Base-by-base conservation (phyloP, 2,329 filamentous ascomycete genomes). In the Malbranchea zuffiana region DNA sequence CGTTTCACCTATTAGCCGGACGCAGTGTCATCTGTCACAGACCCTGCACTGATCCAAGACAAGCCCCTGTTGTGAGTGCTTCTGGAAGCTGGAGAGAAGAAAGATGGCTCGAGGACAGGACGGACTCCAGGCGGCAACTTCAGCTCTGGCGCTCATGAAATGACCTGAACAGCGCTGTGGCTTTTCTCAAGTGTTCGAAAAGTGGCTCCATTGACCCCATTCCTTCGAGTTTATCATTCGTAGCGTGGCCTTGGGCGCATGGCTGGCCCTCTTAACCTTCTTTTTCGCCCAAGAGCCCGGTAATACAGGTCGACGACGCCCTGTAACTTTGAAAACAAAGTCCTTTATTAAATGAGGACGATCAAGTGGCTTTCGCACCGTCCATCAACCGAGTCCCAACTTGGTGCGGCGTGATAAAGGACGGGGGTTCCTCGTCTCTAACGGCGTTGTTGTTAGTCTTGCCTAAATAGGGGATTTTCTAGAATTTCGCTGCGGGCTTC, bases 1-100 rank as follows among this genome's bases (percentile, higher is more conserved):
- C 29, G 35, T 38, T 38, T 38, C 35, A 38, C 28, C 35, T 32
- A n/a, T n/a, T n/a, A 32, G 35, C 35, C 32, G 35, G 28, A 38
- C n/a, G n/a, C 20, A 28, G 35, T 32, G 32, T 32, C 26, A 32
- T 24, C 26, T 37, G 35, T 30, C 28, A 38, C 28, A 23, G 35
- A 38, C 35, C 35, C 19, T 38, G 35, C 35, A 38, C 16, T 13
- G 8, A 10, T 23, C 26, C n/a, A 26, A 20, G 5, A 23, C 13
- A 12, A 35, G 21, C 27, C 5, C 26, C 5, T 28, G 4, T 27
- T 8, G 25, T 25, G 23, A 25, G n/a, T n/a, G n/a, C 23, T 25
- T 25, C 23, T 8, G n/a, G 25, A 27, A 13, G 25, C 15, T 27
- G 11, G 15, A 27, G 25, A n/a, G 25, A 27, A 27, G 25, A 25